phyloP scores from a whole-genome alignment of 352 stramenopile genomes.

The Phytophthora colocasiae region DNA sequence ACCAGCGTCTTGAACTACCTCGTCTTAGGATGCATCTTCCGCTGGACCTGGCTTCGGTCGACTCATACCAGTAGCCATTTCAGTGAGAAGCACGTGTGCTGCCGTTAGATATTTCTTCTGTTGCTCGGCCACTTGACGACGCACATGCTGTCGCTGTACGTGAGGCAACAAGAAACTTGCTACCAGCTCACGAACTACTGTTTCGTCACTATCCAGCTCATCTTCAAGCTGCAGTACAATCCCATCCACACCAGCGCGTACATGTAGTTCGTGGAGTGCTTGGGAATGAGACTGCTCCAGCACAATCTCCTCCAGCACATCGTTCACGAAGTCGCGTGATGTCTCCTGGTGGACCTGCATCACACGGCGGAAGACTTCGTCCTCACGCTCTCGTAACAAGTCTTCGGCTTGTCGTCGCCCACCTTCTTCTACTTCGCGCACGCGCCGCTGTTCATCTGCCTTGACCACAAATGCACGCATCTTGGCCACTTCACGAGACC shows the following conservation, averaged over 20 bases:
- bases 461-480: constrained; percentile 77
- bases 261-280: constrained; percentile 61
- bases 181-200: constrained; percentile 81
- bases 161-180: constrained; percentile 84
- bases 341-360: constrained; percentile 86
- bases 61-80: constrained; percentile 38
- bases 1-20: too few species aligned
- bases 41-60: constrained; percentile 10
- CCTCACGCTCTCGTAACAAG: constrained; percentile 77
- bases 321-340: constrained; percentile 68
- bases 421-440: constrained; percentile 87
- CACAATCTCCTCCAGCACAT: constrained; percentile 70
- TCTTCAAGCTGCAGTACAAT: constrained; percentile 67
- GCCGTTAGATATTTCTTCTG: constrained; percentile 76
- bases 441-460: constrained; percentile 70
- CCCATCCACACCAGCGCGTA: constrained; percentile 49
- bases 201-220: constrained; percentile 54
- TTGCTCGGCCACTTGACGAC: constrained; percentile 61
- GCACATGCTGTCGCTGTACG: constrained; percentile 72
- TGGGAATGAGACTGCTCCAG: constrained; percentile 52
- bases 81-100: constrained; percentile 62
- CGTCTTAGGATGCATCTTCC: constrained; percentile 5
- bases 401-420: constrained; percentile 90
- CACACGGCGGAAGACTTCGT: constrained; percentile 83
- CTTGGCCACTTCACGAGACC: constrained; percentile 78